A percentile compares a stretch with the other conserved stretches of the same genome.
These are phyloP conservation scores for Rhinocladiella similis DNA, from an alignment of 2,329 filamentous ascomycete genomes.

Conservation along the genomic window DNA sequence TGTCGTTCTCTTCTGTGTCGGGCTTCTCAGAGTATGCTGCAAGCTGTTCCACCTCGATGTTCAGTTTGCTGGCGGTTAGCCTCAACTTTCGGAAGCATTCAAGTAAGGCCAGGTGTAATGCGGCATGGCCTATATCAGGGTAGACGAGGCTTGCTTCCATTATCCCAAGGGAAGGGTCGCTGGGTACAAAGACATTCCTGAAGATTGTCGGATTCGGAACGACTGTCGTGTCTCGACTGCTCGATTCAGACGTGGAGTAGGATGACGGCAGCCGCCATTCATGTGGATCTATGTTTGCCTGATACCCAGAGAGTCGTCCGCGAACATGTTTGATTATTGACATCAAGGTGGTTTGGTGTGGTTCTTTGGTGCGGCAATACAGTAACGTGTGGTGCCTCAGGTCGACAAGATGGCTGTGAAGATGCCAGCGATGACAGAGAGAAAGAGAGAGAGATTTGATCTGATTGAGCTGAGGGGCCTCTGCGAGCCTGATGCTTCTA, in stretches of 20 bases:
- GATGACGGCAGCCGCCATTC: slow-evolving; percentile 7
- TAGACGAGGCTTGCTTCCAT: slow-evolving; percentile 5
- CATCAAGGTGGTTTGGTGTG: neutral
- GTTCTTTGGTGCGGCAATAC: too few relatives aligned
- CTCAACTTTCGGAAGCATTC: slow-evolving; percentile 23
- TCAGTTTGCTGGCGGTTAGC: slow-evolving; percentile 7
- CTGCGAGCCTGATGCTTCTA: too few relatives aligned
- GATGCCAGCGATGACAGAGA: too few relatives aligned
- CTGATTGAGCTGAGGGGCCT: too few relatives aligned
- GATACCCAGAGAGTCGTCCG: neutral
- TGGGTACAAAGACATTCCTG: slow-evolving; percentile 18
- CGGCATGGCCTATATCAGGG: slow-evolving; percentile 18
- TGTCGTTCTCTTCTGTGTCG: neutral
- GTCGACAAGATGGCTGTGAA: too few relatives aligned
- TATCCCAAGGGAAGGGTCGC: neutral
- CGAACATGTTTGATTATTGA: slow-evolving; percentile 2
- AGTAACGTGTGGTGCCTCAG: too few relatives aligned
- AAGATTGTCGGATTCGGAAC: slow-evolving; percentile 18
- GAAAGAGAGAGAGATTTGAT: too few relatives aligned
- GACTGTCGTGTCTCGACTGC: slow-evolving; percentile 7
- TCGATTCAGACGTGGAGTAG: slow-evolving; percentile 2
- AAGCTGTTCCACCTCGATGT: neutral
- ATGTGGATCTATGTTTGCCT: slow-evolving; percentile 7
- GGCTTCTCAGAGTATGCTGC: slow-evolving; percentile 4
- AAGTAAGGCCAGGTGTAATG: slow-evolving; percentile 19